phyloP scores from a whole-genome alignment of 2,329 filamentous ascomycete genomes.

The Cryoendolithus antarcticus region DNA sequence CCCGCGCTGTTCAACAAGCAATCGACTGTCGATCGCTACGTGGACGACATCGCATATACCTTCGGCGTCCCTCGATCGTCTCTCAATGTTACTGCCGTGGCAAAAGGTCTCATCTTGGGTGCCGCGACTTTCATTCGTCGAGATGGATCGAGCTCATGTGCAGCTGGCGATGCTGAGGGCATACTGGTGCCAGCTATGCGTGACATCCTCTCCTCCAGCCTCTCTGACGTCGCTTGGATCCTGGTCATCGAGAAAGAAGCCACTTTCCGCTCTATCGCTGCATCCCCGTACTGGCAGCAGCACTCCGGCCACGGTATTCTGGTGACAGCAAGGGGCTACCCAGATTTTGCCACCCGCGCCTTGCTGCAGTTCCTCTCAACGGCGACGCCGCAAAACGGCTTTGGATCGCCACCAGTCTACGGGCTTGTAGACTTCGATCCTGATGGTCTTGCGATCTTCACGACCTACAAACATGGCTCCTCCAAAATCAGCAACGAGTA shows the following conservation, averaged over 20 bases:
- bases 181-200: constrained; percentile 45
- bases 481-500: constrained; percentile 48
- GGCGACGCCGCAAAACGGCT: constrained; percentile 33
- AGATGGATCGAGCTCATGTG: constrained; percentile 33
- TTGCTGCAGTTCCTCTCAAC: constrained; percentile 47
- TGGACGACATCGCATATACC: constrained; percentile 63
- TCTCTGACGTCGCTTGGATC: constrained; percentile 48
- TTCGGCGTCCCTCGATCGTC: constrained; percentile 50
- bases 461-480: constrained; percentile 61
- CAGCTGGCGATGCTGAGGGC: constrained; percentile 38
- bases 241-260: constrained; percentile 75
- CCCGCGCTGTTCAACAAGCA: constrained; percentile 60
- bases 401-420: constrained; percentile 39
- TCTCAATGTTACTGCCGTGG: constrained; percentile 61
- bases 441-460: constrained; percentile 60
- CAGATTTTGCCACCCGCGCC: constrained; percentile 57
- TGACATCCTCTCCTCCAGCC: constrained; percentile 38
- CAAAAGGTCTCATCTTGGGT: constrained; percentile 60
- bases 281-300: constrained; percentile 42
- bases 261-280: constrained; percentile 57
- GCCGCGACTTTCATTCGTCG: constrained; percentile 36
- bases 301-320: constrained; percentile 46
- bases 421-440: constrained; percentile 65
- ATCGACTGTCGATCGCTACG: constrained; percentile 53
- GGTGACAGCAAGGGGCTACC: constrained; percentile 70